Evolutionary conservation across 192 early-diverging fungal genomes (phyloP), one percentile per base, ranked within the genome.

Genomic region (Linnemannia schmuckeri): DNA sequence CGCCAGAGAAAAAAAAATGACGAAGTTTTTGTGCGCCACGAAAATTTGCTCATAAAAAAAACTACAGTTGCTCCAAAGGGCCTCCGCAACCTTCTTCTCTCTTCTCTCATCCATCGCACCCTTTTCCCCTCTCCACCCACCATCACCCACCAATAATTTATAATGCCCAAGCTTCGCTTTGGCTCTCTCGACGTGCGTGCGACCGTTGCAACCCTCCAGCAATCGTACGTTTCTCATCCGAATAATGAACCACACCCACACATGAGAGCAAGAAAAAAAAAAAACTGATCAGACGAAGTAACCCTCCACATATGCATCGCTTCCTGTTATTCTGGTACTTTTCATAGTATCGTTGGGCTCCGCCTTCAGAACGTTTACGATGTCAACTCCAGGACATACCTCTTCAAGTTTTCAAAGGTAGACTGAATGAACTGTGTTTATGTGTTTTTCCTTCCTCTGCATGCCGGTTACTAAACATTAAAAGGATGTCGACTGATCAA

Each of bases 331-430:
- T 33, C 27, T 12, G 30, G 30, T 66, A 66, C 61, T 33, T 33
- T 24, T 66, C n/a, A 54, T 81, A 92, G 93, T 76, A 83, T 98
- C 30, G 91, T 97, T 13, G 97, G 96, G 6, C 88, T 98, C 66
- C 96, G 98, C 12, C 90, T 99, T 24, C 96, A 97, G 84, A 98
- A 98, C 75, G 93, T 99, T n/a, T 99, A 99, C 88, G 98, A 99
- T 90, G 92, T 97, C 80, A 98, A 96, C 75, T 76, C 91, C 10
- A 95, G 95, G 87, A 98, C 97, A 70, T 96, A 96, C 81, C 90
- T 99, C 30, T 92, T 98, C 87, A 99, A 98, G 83, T 99, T 99
- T 75, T 94, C 96, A 78, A 93, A 94, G 90, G 92, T 93, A 72
- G 17, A 66, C n/a, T 66, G 4, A 2, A 54, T 4, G 15, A 20